phyloP scores from a whole-genome alignment of 129 eudicot genomes.

The Escallonia herrerae region DNA sequence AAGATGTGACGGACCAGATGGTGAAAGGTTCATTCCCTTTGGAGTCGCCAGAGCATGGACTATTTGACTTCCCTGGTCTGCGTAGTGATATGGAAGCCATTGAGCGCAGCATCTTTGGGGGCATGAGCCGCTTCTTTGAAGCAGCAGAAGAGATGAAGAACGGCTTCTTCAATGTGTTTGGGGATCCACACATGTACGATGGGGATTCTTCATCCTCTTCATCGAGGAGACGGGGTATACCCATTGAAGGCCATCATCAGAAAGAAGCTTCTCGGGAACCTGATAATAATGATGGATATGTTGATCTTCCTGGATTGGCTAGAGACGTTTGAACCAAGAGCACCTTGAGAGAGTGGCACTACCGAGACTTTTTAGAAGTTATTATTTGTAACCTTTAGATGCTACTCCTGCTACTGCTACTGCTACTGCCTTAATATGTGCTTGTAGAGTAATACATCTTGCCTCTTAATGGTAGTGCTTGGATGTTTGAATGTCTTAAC shows the following conservation, averaged over 20 bases:
- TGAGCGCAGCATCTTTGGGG: slow-evolving; percentile 52
- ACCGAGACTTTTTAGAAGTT: too few species aligned
- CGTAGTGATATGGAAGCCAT: slow-evolving; percentile 81
- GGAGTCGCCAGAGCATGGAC: slow-evolving; percentile 27
- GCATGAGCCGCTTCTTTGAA: slow-evolving; percentile 56
- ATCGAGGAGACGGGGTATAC: slow-evolving; percentile 31
- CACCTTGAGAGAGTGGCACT: background rate
- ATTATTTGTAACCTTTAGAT: too few species aligned
- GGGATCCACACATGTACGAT: slow-evolving; percentile 38
- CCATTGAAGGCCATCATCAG: slow-evolving; percentile 28
- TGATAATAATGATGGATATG: slow-evolving; percentile 42
- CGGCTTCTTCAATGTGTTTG: slow-evolving; percentile 47
- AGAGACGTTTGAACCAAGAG: slow-evolving; percentile 54
- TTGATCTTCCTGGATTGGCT: slow-evolving; percentile 81
- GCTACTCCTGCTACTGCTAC: too few species aligned
- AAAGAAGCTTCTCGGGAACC: slow-evolving; percentile 27
- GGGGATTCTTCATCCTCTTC: slow-evolving; percentile 36
- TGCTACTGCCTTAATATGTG: too few species aligned
- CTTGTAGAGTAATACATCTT: too few species aligned
- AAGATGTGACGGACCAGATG: slow-evolving; percentile 71
- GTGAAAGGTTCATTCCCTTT: slow-evolving; percentile 35
- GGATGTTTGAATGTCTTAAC: too few species aligned
- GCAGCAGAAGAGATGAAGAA: slow-evolving; percentile 80
- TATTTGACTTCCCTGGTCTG: slow-evolving; percentile 66
- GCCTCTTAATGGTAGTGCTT: too few species aligned